These are phyloP conservation scores for Closterium sp. DNA, from an alignment of 139 green algal genomes.

Conservation along the genomic window DNA sequence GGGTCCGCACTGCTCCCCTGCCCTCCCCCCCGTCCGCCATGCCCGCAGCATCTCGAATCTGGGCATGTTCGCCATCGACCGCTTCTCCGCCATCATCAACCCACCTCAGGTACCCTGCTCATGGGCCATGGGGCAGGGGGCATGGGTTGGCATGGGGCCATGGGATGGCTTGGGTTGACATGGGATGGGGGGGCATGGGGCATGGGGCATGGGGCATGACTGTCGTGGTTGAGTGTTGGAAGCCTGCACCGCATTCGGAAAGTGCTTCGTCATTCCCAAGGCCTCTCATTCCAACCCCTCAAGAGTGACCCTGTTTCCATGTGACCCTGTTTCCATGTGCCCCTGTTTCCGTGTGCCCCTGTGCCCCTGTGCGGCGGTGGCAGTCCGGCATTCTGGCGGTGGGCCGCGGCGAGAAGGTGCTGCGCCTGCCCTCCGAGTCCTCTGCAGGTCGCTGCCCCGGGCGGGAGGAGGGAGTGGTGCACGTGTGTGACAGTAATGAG, in stretches of 20 bases:
- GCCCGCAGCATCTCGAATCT: constrained; percentile 52
- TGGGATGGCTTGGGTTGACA: not conserved
- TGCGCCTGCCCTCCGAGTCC: not conserved
- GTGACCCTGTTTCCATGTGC: no score
- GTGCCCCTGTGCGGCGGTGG: no score
- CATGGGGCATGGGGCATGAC: no score
- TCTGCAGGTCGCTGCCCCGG: not conserved
- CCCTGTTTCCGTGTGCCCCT: no score
- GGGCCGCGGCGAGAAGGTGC: not conserved
- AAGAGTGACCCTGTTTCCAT: no score
- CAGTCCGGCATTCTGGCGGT: not conserved
- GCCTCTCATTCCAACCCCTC: no score
- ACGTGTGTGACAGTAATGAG: no score
- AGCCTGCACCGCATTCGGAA: no score
- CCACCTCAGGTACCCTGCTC: constrained; percentile 61
- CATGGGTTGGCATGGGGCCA: not conserved
- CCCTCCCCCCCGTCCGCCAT: not conserved
- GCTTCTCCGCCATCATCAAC: constrained; percentile 97
- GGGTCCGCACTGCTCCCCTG: not conserved
- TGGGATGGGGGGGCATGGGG: no score
- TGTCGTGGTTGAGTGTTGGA: no score
- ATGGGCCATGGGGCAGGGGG: not conserved
- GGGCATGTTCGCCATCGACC: constrained; percentile 87
- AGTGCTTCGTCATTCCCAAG: no score
- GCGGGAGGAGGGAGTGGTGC: not conserved